These are phyloP conservation scores for Hymenochaete sp. DNA, from an alignment of 1,284 basidiomycete species.

Conservation along the genomic window DNA sequence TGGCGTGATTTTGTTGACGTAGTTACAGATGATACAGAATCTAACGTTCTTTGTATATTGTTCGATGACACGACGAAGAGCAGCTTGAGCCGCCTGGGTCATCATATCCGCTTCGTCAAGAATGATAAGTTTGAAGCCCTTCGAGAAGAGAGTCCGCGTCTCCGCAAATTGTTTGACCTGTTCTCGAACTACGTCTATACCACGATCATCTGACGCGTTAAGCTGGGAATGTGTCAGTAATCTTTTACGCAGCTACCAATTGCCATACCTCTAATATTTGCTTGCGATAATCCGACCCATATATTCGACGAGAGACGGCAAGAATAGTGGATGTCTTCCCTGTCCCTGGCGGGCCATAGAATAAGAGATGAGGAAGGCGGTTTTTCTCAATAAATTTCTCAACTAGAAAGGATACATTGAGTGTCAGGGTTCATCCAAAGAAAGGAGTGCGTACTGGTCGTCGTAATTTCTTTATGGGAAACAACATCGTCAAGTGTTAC, in stretches of 20 bases:
- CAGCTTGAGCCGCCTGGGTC: constrained; percentile 96
- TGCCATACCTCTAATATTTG: constrained; percentile 88
- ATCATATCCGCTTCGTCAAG: constrained; percentile 99
- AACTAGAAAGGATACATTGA: constrained; percentile 45
- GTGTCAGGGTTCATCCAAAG: neutral
- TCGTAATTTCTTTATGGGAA: constrained; percentile 89
- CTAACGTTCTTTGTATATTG: constrained; percentile 98
- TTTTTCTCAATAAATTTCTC: constrained; percentile 96
- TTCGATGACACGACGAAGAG: constrained; percentile 93
- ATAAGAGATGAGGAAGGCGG: constrained; percentile 87
- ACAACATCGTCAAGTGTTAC: constrained; percentile 86
- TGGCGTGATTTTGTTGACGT: constrained; percentile 98
- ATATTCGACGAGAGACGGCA: constrained; percentile 92
- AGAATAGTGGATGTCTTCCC: constrained; percentile 97
- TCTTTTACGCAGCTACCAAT: constrained; percentile 6
- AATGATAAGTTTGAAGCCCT: constrained; percentile 96
- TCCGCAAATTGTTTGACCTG: constrained; percentile 99
- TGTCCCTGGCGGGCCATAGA: constrained; percentile 97
- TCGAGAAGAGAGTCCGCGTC: constrained; percentile 85
- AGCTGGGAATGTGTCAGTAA: constrained; percentile 42
- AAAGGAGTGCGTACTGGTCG: constrained; percentile 63
- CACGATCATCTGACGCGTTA: constrained; percentile 96
- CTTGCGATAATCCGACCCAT: constrained; percentile 75
- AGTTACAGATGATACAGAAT: constrained; percentile 99
- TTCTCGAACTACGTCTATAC: constrained; percentile 96